Base-by-base conservation (phyloP, 2,329 filamentous ascomycete genomes). In the Arthrinium phaeospermum region DNA sequence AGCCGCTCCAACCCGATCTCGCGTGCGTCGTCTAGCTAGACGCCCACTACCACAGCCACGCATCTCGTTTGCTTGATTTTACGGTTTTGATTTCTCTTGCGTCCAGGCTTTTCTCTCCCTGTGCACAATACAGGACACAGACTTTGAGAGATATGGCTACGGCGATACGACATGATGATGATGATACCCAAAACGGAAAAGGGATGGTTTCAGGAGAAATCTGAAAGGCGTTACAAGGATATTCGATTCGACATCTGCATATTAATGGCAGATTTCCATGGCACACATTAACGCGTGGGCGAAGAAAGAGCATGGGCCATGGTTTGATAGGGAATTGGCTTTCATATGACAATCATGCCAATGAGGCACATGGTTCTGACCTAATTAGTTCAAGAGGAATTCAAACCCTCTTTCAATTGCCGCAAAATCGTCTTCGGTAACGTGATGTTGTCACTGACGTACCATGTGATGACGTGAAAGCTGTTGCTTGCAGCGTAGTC, bases 151-250 rank as follows among this genome's bases (percentile, higher is more conserved):
- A 37, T 34, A 64, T 41, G 4, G 57, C 30, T 64, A 64, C 34
- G 34, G 22, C 34, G 10, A 37, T 4, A 64, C 57, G 57, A 64
- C 34, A 64, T 64, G 57, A 64, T 64, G 57, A 64, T 8, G 37
- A 64, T 64, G 57, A 64, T 64, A 64, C 57, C 57, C 57, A 64
- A 10, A 64, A 41, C 34, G 53, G 53, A 64, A 64, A n/a, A 41
- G 22, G 34, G 4, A 64, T n/a, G 57, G 57, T 64, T 41, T 64
- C 30, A 64, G 34, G 57, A n/a, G 57, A 41, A 64, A 64, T 22
- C 57, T 41, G 34, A 34, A 64, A 64, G 57, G 57, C 57, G 57
- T 64, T 41, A 14, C 34, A 64, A 64, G 57, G 57, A 41, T 8
- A 64, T 64, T 41, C 30, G 10, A 41, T 64, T 41, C 8, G 19